Percentiles rank a stretch among this genome's conserved stretches.
phyloP scores from a whole-genome alignment of 164 flowering plant species.

The Euptelea pleiosperma region DNA sequence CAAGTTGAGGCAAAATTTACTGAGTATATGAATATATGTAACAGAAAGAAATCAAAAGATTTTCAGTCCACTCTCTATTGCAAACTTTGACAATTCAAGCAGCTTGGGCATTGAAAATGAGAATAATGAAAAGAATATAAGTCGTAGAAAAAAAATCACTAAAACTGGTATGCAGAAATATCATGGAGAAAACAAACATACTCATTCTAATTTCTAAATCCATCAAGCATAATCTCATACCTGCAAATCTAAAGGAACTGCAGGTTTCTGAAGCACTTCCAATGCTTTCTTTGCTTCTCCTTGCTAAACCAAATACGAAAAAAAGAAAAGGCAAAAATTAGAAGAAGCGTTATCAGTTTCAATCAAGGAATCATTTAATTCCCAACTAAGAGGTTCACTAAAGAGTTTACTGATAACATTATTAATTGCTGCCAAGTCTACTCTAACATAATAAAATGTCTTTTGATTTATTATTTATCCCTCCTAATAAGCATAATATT shows the following conservation, averaged over 20 bases:
- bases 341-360: too few relatives aligned
- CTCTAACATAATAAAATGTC: too few relatives aligned
- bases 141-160: neutral
- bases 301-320: conserved; percentile 48
- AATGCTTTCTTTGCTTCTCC: conserved; percentile 97
- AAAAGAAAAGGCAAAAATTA: neutral
- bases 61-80: neutral
- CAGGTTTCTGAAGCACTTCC: conserved; percentile 86
- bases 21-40: neutral
- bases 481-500: too few relatives aligned
- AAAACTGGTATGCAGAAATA: too few relatives aligned
- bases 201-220: neutral
- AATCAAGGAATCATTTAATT: neutral
- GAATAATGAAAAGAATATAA: neutral
- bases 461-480: too few relatives aligned
- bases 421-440: too few relatives aligned
- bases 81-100: conserved; percentile 1
- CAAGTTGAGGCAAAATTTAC: conserved; percentile 20
- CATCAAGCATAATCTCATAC: conserved; percentile 30
- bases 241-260: conserved; percentile 85
- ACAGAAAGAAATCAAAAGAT: neutral
- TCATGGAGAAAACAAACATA: neutral
- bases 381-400: too few relatives aligned
- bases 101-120: conserved; percentile 2
- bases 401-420: too few relatives aligned